Evolutionary conservation across 2,329 filamentous ascomycete species (phyloP), one percentile per base, ranked within the genome.

Genomic region (Cordyceps pruinosa): DNA sequence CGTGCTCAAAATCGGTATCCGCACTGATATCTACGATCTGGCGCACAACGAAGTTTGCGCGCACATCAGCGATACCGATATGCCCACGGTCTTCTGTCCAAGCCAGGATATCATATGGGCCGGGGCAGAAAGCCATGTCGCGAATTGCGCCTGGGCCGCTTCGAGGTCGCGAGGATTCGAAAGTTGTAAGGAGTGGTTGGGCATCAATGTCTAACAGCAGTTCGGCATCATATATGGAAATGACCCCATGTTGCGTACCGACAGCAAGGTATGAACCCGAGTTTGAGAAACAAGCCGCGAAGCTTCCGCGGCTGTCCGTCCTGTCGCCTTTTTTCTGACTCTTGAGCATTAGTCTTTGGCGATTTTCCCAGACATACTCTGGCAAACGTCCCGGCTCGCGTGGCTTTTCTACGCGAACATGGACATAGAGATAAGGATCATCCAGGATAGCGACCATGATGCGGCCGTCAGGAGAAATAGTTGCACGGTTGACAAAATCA

Each of bases 21-120:
- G 77, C 75, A 62, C 85, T 81, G 42, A 93, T 76, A 28, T 81
- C 74, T 30, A 94, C 75, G 32, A 88, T 79, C 67, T 94, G 89
- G 46, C 86, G 83, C 52, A 83, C 78, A 47, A 80, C 75, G 60
- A 90, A 85, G 23, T 85, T 82, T 63, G 77, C 81, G 30, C 89
- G 81, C 50, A 89, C 73, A 69, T 94, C 89, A 5, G 87, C 87
- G 39, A 93, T 77, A 37, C 88, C 89, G 17, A 92, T 77, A 57
- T 85, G 79, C 4, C 87, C 88, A 61, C 89, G 86, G 65, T 96
- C 89, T 71, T 99, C 94, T 9, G 91, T 89, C 92, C 94, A 97
- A 7, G 95, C 88, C 41, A 99, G 76, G 19, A 99, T 81, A 68
- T 97, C 93, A 77, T 87, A 93, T 0, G 92, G 90, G 1, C 89